Conservation (phyloP, 2,329 filamentous ascomycete species). For the Plenodomus biglobosus region DNA sequence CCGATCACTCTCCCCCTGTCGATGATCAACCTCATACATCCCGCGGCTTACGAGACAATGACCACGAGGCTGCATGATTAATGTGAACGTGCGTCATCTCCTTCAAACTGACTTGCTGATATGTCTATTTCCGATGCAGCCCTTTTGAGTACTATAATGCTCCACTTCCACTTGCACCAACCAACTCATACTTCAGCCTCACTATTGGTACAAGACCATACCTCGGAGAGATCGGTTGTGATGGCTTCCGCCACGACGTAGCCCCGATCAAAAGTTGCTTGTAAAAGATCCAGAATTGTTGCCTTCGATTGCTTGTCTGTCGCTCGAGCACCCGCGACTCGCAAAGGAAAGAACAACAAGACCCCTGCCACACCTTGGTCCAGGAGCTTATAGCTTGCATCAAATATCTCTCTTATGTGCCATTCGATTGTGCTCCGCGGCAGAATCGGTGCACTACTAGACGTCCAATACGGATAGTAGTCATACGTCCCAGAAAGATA, state of each 20-base stretch:
- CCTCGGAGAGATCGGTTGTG: conserved; percentile 11
- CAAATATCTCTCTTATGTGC: conserved; percentile 25
- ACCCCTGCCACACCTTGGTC: conserved; percentile 21
- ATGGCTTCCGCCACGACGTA: conserved; percentile 24
- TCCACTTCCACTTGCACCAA: not conserved
- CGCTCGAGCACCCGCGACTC: conserved; percentile 31
- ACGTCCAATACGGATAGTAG: conserved; percentile 24
- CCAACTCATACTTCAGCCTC: not conserved
- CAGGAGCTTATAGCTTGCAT: conserved; percentile 16
- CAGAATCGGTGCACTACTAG: conserved; percentile 18
- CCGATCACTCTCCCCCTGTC: conserved; percentile 2
- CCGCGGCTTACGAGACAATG: not conserved
- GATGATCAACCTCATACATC: not conserved
- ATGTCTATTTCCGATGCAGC: not conserved
- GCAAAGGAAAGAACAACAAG: conserved; percentile 29
- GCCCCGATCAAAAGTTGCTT: conserved; percentile 12
- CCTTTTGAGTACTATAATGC: no score
- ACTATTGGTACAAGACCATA: conserved; percentile 11
- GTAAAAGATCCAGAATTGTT: conserved; percentile 15
- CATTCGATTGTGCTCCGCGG: conserved; percentile 9
- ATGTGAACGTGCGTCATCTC: not conserved
- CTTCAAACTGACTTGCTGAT: not conserved
- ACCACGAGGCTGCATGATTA: not conserved
- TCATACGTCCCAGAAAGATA: conserved; percentile 34
- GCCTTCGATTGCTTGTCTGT: conserved; percentile 5